Percentiles rank a stretch among this genome's conserved stretches.
phyloP scores from a whole-genome alignment of 1,284 basidiomycete genomes.

The Chalciporus piperatoides region DNA sequence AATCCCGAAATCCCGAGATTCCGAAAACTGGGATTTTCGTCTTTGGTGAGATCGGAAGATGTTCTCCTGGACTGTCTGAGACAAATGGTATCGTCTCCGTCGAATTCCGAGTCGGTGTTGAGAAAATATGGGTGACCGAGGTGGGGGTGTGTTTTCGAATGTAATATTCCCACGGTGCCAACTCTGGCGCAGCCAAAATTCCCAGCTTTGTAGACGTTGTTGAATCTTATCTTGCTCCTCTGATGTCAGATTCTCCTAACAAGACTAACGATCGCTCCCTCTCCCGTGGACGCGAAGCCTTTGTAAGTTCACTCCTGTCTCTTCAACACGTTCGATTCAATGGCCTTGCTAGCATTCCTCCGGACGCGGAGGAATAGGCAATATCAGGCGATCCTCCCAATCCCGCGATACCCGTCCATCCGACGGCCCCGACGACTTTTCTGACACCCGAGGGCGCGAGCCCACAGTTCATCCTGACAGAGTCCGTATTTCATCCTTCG shows the following conservation, averaged over 20 bases:
- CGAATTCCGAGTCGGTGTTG: too few relatives aligned
- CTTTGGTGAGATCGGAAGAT: too few relatives aligned
- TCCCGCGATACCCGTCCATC: slow-evolving; percentile 38
- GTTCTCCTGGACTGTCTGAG: too few relatives aligned
- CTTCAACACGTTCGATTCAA: not conserved
- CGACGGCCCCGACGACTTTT: slow-evolving; percentile 41
- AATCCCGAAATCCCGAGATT: too few relatives aligned
- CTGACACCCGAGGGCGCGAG: slow-evolving; percentile 53
- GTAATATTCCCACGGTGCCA: too few relatives aligned
- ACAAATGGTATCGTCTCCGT: too few relatives aligned
- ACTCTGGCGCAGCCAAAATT: too few relatives aligned
- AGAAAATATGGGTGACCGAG: too few relatives aligned
- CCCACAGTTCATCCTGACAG: slow-evolving; percentile 35
- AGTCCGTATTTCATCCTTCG: slow-evolving; percentile 22
- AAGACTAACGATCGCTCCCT: slow-evolving; percentile 33
- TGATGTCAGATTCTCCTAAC: slow-evolving; percentile 26
- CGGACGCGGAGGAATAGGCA: slow-evolving; percentile 66
- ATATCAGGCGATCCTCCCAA: slow-evolving; percentile 50
- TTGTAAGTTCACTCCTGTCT: slow-evolving; percentile 26
- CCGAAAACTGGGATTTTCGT: too few relatives aligned
- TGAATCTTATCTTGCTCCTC: too few relatives aligned
- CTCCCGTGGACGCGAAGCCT: slow-evolving; percentile 43
- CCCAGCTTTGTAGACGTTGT: too few relatives aligned
- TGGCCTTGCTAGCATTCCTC: slow-evolving; percentile 44
- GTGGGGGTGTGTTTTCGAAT: too few relatives aligned